Base-by-base conservation (phyloP, 176 grass and related monocot genomes). In the Areca catechu region DNA sequence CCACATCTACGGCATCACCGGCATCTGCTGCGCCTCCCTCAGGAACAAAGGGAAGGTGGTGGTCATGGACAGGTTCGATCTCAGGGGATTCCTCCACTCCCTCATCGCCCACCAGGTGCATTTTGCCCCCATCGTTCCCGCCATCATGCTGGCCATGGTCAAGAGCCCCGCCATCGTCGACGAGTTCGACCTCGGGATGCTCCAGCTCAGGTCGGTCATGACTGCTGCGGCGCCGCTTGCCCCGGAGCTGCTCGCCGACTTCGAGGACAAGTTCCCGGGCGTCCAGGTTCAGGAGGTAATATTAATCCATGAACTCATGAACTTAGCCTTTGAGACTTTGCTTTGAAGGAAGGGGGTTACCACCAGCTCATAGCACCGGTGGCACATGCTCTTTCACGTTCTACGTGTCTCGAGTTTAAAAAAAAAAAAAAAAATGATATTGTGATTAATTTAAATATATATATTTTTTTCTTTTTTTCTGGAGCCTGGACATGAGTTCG, bases 1-100 rank as follows among this genome's bases (percentile, higher is more conserved):
- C 85, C 90, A 95, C 76, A 95, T 89, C 79, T 95, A 95, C 70
- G 89, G 85, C 58, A 86, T 89, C 77, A 86, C 85, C 9, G 76
- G 85, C 66, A 95, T 95, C 55, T 86, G 82, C 80, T 89, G 85
- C 63, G 22, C 82, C 3, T 82, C 82, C 24, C 73, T 95, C n/a
- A 74, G 85, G 62, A 76, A 70, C 74, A 95, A 86, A 76, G 90
- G 90, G 20, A 95, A 76, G 60, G 90, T 95, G 37, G 90, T 95
- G 20, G 85, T 89, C 19, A 95, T 95, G 85, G 79, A 82, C 52
- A 72, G 90, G 2, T 95, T 89, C 63, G 90, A 95, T 28, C 74
- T 86, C 21, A 56, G 76, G 49, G 51, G 70, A 10, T 89, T 95
- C 64, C 74, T 89, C 4, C 34, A 48, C 47, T 79, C 85, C 10